Evolutionary conservation across 1,284 basidiomycete species (phyloP).

Genomic region (Moniliophthora roreri): DNA sequence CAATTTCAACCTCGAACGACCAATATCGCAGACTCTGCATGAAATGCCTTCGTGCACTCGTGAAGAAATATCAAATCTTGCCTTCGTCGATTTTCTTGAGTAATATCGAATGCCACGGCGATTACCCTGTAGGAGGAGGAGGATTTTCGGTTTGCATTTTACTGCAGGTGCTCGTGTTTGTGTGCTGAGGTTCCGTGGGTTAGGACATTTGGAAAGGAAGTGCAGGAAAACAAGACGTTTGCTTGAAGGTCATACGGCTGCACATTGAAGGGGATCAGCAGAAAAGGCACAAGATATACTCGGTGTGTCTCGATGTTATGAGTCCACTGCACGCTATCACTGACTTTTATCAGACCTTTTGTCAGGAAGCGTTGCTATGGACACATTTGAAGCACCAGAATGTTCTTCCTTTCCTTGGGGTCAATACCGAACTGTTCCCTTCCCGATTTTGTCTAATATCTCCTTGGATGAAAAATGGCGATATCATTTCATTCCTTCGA

Average conservation of each 20-base stretch:
- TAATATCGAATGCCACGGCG: background rate
- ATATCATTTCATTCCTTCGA: conserved; percentile 11
- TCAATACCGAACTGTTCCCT: conserved; percentile 10
- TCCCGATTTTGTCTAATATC: conserved; percentile 14
- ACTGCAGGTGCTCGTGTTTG: background rate
- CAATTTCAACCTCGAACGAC: background rate
- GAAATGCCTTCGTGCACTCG: background rate
- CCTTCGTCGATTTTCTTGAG: background rate
- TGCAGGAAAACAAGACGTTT: conserved; percentile 1
- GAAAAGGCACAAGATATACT: background rate
- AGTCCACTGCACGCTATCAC: background rate
- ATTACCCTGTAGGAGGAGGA: background rate
- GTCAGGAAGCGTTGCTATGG: conserved; percentile 16
- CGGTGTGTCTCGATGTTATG: background rate
- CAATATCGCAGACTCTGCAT: background rate
- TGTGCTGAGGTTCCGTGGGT: background rate
- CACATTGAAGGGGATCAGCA: conserved; percentile 4
- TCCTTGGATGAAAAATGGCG: conserved; percentile 15
- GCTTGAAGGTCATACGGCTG: conserved; percentile 15
- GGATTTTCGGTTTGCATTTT: background rate
- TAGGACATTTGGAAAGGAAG: conserved; percentile 16
- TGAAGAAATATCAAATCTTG: background rate
- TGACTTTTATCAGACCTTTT: conserved; percentile 7
- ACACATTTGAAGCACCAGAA: conserved; percentile 14
- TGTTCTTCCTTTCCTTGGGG: conserved; percentile 14